Evolutionary conservation across 768 basidiomycete genomes (phyloP).

Genomic region (Phlebiopsis gigantea): DNA sequence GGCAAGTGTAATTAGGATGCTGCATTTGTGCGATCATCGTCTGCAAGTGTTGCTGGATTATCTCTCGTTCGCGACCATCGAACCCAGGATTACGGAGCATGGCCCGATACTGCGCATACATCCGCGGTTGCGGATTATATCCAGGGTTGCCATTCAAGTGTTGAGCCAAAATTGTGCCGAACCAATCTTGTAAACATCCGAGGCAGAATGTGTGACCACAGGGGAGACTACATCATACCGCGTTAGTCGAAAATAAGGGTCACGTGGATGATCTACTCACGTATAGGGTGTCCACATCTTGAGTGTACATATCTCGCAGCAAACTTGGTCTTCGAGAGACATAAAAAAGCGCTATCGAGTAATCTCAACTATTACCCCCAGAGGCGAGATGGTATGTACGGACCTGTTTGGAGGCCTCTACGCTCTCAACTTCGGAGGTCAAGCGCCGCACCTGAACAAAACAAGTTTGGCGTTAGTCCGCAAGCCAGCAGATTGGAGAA

Average conservation of each 20-base stretch:
- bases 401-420: neutral
- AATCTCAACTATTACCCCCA: too few relatives aligned
- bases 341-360: slow-evolving; percentile 1
- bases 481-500: neutral
- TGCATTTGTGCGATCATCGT: too few relatives aligned
- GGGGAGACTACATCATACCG: slow-evolving; percentile 40
- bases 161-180: slow-evolving; percentile 41
- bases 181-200: slow-evolving; percentile 53
- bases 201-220: slow-evolving; percentile 73
- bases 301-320: slow-evolving; percentile 60
- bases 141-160: slow-evolving; percentile 44
- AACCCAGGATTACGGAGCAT: slow-evolving; percentile 10
- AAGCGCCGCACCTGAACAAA: neutral
- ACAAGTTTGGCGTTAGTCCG: neutral
- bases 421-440: neutral
- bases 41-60: slow-evolving; percentile 5
- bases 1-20: slow-evolving; percentile 59
- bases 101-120: slow-evolving; percentile 1
- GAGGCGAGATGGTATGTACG: too few relatives aligned
- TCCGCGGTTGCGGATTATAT: slow-evolving; percentile 25
- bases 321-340: slow-evolving; percentile 44
- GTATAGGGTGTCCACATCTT: slow-evolving; percentile 65
- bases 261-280: slow-evolving; percentile 33
- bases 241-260: neutral
- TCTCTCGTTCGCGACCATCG: neutral